phyloP scores from a whole-genome alignment of 1,139 yeast genomes.

The Zhuliangozyma parablackwelliae region DNA sequence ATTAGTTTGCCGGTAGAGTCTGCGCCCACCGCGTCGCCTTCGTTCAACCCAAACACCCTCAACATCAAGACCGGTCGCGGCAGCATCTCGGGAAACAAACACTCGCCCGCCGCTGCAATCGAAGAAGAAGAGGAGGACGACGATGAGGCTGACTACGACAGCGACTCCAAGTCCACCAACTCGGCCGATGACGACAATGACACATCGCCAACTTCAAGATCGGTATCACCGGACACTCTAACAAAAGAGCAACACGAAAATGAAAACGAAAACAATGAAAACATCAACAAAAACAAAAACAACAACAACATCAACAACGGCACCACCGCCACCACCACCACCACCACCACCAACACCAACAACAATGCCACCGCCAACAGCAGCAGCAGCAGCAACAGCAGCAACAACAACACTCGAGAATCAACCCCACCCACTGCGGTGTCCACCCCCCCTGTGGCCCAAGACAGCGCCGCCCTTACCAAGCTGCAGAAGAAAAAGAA shows the following conservation, averaged over 20 bases:
- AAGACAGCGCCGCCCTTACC: not conserved
- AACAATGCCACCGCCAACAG: no score
- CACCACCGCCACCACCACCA: no score
- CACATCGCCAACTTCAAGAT: constrained; percentile 35
- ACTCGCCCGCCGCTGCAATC: not conserved
- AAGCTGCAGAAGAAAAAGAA: constrained; percentile 22
- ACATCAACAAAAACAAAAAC: no score
- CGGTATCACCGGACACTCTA: constrained; percentile 43
- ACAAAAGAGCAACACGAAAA: constrained; percentile 5
- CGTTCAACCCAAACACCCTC: constrained; percentile 42
- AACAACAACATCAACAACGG: not conserved
- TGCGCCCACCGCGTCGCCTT: constrained; percentile 41
- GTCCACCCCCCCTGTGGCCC: constrained; percentile 11
- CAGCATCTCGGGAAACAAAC: not conserved
- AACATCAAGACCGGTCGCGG: constrained; percentile 12
- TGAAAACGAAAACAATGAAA: not conserved
- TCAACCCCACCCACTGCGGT: constrained; percentile 25
- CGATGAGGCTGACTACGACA: constrained; percentile 4
- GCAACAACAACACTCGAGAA: constrained; percentile 18
- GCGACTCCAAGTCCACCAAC: constrained; percentile 1
- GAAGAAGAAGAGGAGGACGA: constrained; percentile 6
- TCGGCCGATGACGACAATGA: constrained; percentile 10
- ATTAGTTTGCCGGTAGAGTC: constrained; percentile 26
- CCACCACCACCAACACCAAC: no score
- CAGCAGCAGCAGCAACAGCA: no score